Evolutionary conservation across 768 basidiomycete genomes (phyloP), one percentile per base, ranked within the genome.

Genomic region (Serpula lacrymans): DNA sequence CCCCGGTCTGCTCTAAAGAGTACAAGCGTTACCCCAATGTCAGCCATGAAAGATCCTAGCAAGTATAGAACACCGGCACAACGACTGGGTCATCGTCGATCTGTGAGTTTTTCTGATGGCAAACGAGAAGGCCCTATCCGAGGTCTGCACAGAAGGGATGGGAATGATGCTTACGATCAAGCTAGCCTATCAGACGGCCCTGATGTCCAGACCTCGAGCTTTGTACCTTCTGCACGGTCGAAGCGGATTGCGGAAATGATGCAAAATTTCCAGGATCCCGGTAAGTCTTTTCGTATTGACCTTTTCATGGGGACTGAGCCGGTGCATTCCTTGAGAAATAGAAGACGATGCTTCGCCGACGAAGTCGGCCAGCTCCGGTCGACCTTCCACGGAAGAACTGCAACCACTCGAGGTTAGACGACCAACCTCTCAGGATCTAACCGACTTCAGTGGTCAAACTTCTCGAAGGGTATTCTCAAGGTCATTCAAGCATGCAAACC

Each of bases 41-140:
- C 85, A 9, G 80, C 67, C 8, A 53, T 84, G 60, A 81, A 77
- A 53, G 72, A 75, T 51, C 59, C 71, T 16, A 72, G 56, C 52
- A 67, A 64, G 36, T 64, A 75, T 48, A 70, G 70, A 44, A 86
- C 78, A 13, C 84, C 82, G n/a, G 60, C 71, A 27, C 69, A 68
- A 34, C 65, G 55, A 38, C 48, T 62, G 12, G 62, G 64, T 10
- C 79, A 83, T 50, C 77, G 82, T n/a, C 75, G 91, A 27, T 91
- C 88, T 30, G 95, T 99, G 42, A 95, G 91, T 60, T 99, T 99
- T 67, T 96, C 93, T 18, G 96, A 99, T 57, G 96, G 96, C 5
- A 86, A 82, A 57, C 77, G 76, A 45, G 83, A 86, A 23, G 94
- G 95, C 2, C 91, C 88, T n/a, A 96, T 96, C 33, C 69, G 70